Percentiles rank a stretch among this genome's conserved stretches.
phyloP scores from a whole-genome alignment of 371 early-diverging fungal species.

The Mucor irregularis region DNA sequence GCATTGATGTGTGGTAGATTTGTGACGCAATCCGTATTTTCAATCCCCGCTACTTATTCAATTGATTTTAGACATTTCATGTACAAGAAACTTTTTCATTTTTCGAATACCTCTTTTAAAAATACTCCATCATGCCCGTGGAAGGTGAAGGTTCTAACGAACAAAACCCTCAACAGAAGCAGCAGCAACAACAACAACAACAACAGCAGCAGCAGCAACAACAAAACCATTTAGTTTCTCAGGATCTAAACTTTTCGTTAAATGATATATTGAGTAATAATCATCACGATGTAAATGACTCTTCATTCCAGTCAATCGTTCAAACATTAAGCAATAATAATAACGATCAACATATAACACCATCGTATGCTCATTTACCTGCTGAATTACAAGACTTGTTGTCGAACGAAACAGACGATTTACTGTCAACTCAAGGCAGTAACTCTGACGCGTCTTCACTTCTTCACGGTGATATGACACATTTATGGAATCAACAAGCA shows the following conservation, averaged over 20 bases:
- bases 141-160: slow-evolving; percentile 5
- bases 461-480: slow-evolving; percentile 2
- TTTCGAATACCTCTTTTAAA: too few relatives aligned
- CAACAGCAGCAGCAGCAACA: slow-evolving; percentile 3
- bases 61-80: too few relatives aligned
- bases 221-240: slow-evolving; percentile 9
- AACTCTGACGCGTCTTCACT: slow-evolving; percentile 17
- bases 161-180: neutral
- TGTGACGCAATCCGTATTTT: too few relatives aligned
- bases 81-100: too few relatives aligned
- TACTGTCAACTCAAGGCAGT: slow-evolving; percentile 21
- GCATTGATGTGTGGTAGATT: too few relatives aligned
- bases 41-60: too few relatives aligned
- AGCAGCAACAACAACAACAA: neutral
- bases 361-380: slow-evolving; percentile 37
- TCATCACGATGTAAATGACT: slow-evolving; percentile 32
- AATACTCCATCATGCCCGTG: neutral
- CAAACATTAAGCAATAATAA: slow-evolving; percentile 25
- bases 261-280: slow-evolving; percentile 36
- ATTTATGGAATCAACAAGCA: slow-evolving; percentile 16
- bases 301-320: slow-evolving; percentile 42
- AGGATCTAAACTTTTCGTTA: slow-evolving; percentile 30
- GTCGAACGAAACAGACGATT: slow-evolving; percentile 35
- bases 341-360: slow-evolving; percentile 14
- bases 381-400: slow-evolving; percentile 43